These are phyloP conservation scores for Oehlia diaphana DNA, from an alignment of 192 early-diverging fungal genomes.

Conservation along the genomic window DNA sequence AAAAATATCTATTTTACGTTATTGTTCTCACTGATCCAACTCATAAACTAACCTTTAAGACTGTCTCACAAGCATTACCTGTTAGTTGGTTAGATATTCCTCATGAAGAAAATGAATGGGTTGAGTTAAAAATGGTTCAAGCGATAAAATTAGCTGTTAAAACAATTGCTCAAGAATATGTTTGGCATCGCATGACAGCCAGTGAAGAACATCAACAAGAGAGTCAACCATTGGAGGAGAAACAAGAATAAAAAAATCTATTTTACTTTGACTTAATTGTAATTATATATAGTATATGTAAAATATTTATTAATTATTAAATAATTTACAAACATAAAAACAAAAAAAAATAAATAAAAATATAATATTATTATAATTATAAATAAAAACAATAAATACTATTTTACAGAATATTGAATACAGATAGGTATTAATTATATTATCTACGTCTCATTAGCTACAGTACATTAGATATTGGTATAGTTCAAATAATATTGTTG, in stretches of 20 bases:
- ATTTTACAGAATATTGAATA: no score
- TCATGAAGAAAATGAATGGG: slow-evolving; percentile 68
- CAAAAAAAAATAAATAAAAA: background rate
- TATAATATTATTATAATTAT: no score
- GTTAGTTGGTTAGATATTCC: slow-evolving; percentile 56
- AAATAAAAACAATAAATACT: no score
- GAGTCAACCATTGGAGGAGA: background rate
- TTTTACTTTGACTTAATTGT: background rate
- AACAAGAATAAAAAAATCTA: background rate
- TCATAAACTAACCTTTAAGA: slow-evolving; percentile 52
- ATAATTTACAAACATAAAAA: background rate
- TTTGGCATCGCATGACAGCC: slow-evolving; percentile 62
- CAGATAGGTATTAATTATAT: no score
- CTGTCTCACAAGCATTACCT: slow-evolving; percentile 55
- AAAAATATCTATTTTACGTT: slow-evolving; percentile 42
- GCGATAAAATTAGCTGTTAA: slow-evolving; percentile 48
- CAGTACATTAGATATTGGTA: no score
- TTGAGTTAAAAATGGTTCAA: slow-evolving; percentile 57
- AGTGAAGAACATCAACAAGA: slow-evolving; percentile 25
- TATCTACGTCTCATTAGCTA: no score
- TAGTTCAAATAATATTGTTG: no score
- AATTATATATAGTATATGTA: background rate
- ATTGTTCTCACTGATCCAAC: slow-evolving; percentile 54
- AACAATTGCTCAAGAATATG: slow-evolving; percentile 62
- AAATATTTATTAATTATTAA: background rate